These are phyloP conservation scores for Talaromyces sp. DNA, from an alignment of 2,329 filamentous ascomycete species.

Conservation along the genomic window DNA sequence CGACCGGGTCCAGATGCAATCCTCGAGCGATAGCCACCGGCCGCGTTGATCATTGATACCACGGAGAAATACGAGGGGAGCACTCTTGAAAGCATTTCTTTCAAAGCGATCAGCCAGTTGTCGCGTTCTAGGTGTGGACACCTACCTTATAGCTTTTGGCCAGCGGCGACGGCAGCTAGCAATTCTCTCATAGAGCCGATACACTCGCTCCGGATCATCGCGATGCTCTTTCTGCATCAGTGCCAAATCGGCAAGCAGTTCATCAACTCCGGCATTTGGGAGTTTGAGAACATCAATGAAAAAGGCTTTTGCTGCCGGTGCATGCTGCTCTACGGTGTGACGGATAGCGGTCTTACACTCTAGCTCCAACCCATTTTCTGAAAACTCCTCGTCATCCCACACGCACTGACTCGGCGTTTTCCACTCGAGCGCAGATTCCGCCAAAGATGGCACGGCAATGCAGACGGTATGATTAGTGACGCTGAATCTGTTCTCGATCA, in stretches of 20 bases:
- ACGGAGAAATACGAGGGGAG: neutral
- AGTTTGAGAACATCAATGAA: neutral
- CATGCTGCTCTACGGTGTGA: neutral
- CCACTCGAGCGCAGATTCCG: neutral
- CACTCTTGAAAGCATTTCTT: neutral
- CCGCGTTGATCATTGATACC: neutral
- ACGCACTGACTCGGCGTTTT: neutral
- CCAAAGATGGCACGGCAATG: neutral
- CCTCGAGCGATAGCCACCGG: neutral
- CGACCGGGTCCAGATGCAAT: neutral
- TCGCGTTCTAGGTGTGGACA: neutral
- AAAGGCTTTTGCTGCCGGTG: neutral
- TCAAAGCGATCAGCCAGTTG: neutral
- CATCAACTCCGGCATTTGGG: neutral
- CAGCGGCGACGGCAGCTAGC: slow-evolving; percentile 13
- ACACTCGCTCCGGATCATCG: slow-evolving; percentile 15
- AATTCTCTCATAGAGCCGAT: slow-evolving; percentile 19
- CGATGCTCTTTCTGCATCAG: slow-evolving; percentile 14
- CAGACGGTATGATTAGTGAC: neutral
- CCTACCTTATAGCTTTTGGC: neutral
- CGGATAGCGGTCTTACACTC: neutral
- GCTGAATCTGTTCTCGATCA: neutral
- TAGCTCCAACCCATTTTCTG: neutral
- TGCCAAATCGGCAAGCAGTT: neutral
- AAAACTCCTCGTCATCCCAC: neutral